Conservation (phyloP, 2,329 filamentous ascomycete genomes). For the Diaporthe citri region DNA sequence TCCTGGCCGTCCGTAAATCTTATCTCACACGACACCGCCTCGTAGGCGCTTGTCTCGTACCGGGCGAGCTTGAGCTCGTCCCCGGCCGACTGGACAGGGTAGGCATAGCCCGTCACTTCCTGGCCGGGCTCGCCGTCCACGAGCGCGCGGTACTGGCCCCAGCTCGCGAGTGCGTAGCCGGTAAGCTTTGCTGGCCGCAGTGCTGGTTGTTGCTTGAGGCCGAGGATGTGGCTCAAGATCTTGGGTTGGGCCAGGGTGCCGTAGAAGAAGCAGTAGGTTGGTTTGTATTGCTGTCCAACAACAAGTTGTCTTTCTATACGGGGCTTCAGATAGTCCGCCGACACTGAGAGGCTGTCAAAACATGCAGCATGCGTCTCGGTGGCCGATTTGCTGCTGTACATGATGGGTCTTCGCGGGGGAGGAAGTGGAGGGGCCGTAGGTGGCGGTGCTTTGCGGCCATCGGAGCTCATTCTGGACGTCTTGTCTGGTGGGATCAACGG, state of each 20-base stretch:
- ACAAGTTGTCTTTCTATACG: background rate
- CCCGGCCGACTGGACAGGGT: background rate
- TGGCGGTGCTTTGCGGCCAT: background rate
- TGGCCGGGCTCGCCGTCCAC: background rate
- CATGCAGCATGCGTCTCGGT: background rate
- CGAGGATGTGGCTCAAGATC: background rate
- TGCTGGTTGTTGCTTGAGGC: background rate
- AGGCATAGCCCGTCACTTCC: background rate
- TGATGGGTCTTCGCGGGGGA: background rate
- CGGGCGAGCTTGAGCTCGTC: slow-evolving; percentile 8
- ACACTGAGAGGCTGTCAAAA: background rate
- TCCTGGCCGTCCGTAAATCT: background rate
- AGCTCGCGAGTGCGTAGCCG: background rate
- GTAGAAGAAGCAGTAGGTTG: slow-evolving; percentile 8
- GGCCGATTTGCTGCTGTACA: background rate
- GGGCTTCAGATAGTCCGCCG: background rate
- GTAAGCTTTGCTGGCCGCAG: background rate
- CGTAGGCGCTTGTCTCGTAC: background rate
- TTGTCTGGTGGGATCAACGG: background rate
- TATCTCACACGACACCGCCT: background rate
- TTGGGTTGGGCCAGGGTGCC: background rate
- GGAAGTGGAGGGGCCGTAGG: background rate
- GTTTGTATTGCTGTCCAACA: background rate
- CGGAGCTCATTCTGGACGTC: background rate
- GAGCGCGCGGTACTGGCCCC: background rate